These are phyloP conservation scores for Chaetomium fimeti DNA, from an alignment of 495 filamentous ascomycete species.

Conservation along the genomic window DNA sequence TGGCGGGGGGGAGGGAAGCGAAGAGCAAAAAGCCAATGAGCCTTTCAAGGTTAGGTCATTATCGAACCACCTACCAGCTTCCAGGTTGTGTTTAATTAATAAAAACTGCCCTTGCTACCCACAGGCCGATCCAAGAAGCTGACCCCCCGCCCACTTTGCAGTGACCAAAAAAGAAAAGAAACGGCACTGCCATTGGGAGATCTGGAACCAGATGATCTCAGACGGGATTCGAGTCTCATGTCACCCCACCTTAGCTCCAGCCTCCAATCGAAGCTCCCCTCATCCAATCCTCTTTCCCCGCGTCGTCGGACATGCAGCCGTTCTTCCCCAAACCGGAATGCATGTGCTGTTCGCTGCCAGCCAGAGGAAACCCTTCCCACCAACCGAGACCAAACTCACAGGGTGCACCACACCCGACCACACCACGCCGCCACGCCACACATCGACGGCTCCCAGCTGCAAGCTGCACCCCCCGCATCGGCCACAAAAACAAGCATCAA, in stretches of 20 bases:
- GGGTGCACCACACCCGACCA: background rate
- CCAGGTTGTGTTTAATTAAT: no score
- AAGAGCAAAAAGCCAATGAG: no score
- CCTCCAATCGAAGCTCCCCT: background rate
- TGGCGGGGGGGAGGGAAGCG: no score
- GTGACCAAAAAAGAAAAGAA: background rate
- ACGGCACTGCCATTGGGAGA: background rate
- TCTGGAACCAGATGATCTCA: background rate
- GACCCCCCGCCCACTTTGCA: background rate
- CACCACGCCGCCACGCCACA: background rate
- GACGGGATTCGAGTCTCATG: background rate
- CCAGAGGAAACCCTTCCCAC: background rate
- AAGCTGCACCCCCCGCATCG: background rate
- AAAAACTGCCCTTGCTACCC: no score
- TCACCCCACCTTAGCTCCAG: background rate
- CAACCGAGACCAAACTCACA: no score
- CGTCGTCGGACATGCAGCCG: background rate
- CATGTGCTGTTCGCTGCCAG: background rate
- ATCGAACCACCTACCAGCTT: no score
- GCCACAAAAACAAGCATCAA: background rate
- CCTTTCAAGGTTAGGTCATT: no score
- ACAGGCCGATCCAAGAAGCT: no score
- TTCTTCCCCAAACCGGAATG: background rate
- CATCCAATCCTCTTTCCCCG: background rate
- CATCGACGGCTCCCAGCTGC: background rate